These are phyloP conservation scores for Calonectria naviculata DNA, from an alignment of 2,329 filamentous ascomycete genomes.

Conservation along the genomic window DNA sequence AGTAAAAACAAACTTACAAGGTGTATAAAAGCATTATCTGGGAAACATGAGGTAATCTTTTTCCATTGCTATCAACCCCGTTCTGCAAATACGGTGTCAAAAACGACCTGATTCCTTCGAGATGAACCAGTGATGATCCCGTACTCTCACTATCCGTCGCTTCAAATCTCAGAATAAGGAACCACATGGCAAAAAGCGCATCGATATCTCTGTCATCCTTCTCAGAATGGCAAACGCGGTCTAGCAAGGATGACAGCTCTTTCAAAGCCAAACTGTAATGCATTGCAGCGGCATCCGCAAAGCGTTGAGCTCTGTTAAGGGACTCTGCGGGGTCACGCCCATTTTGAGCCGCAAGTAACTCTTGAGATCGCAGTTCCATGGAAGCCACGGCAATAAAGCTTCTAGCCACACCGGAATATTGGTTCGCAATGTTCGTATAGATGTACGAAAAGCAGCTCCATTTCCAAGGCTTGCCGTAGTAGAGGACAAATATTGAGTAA, in stretches of 20 bases:
- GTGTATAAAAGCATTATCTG: constrained; percentile 34
- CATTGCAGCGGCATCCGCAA: constrained; percentile 16
- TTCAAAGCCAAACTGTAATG: constrained; percentile 32
- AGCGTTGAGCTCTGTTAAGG: constrained; percentile 14
- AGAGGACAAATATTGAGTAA: constrained; percentile 28
- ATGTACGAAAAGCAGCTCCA: constrained; percentile 39
- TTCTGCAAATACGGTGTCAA: constrained; percentile 29
- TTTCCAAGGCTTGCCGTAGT: constrained; percentile 33
- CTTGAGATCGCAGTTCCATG: constrained; percentile 30
- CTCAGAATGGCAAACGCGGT: constrained; percentile 23
- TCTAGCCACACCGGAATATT: constrained; percentile 35
- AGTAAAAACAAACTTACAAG: constrained; percentile 8
- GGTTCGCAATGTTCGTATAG: constrained; percentile 26
- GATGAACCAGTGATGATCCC: constrained; percentile 25
- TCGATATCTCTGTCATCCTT: constrained; percentile 24
- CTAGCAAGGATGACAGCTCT: constrained; percentile 30
- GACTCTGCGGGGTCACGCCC: not conserved
- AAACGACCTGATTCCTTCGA: constrained; percentile 32
- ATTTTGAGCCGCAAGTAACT: constrained; percentile 20
- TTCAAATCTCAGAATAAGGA: constrained; percentile 32
- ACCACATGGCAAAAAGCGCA: constrained; percentile 37
- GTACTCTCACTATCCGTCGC: constrained; percentile 30
- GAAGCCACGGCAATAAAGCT: constrained; percentile 33
- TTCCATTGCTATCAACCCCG: not conserved
- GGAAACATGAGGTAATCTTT: constrained; percentile 25